A percentile compares a stretch with the other conserved stretches of the same genome.
phyloP scores from a whole-genome alignment of 129 eudicot species.

The Tanacetum coccineum region DNA sequence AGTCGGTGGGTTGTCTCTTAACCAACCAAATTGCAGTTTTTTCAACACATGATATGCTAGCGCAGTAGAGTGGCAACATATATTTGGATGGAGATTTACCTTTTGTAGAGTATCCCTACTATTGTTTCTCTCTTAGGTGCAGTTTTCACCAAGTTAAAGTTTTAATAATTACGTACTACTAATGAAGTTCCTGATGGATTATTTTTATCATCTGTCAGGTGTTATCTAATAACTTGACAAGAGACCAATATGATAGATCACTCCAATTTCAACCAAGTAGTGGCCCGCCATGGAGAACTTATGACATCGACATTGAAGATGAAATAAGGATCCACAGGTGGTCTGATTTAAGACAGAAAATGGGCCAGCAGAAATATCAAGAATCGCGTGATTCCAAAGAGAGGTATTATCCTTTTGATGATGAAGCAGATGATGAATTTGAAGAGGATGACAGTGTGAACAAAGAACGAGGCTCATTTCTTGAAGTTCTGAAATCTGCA shows the following conservation, averaged over 20 bases:
- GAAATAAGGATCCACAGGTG: conserved; percentile 56
- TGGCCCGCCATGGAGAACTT: conserved; percentile 37
- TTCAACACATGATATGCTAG: no score
- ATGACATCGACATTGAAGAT: conserved; percentile 43
- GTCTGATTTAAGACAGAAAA: conserved; percentile 58
- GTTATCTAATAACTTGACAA: conserved; percentile 51
- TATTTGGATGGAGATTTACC: no score
- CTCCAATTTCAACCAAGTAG: conserved; percentile 33
- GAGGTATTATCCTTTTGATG: conserved; percentile 33
- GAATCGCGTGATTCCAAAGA: conserved; percentile 32
- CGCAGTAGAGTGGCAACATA: no score
- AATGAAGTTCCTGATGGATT: not conserved
- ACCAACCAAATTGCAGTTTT: no score
- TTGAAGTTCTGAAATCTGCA: conserved; percentile 59
- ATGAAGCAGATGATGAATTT: conserved; percentile 32
- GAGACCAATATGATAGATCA: conserved; percentile 62
- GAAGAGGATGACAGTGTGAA: conserved; percentile 30
- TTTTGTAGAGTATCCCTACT: no score
- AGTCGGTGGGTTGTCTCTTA: no score
- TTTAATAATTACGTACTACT: no score
- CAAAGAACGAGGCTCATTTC: conserved; percentile 51
- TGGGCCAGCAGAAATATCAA: conserved; percentile 44
- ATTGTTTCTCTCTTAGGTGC: no score
- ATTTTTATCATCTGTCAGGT: conserved; percentile 35
- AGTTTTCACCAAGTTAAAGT: no score